phyloP scores from a whole-genome alignment of 371 early-diverging fungal species.

The Synchytrium microbalum region DNA sequence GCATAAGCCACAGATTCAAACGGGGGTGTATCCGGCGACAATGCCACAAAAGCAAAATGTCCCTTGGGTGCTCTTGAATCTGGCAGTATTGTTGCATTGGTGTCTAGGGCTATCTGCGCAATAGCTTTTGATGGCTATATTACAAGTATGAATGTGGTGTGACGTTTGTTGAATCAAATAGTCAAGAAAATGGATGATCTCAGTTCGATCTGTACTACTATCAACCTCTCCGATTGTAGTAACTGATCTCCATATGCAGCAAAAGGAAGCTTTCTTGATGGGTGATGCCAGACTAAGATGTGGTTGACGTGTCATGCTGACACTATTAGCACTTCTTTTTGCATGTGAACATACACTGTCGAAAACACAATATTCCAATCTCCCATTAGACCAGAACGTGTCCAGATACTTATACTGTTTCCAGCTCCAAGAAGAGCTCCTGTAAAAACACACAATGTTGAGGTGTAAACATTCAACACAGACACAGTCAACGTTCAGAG shows the following conservation, averaged over 20 bases:
- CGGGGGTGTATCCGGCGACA: not conserved
- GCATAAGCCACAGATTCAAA: constrained; percentile 20
- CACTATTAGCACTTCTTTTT: too few species aligned
- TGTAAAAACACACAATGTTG: not conserved
- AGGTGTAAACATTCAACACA: not conserved
- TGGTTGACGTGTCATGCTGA: too few species aligned
- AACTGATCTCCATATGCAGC: not conserved
- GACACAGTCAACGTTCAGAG: not conserved
- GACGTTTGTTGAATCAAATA: too few species aligned
- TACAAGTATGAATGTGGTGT: not conserved
- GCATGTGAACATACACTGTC: too few species aligned
- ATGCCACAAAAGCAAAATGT: constrained; percentile 11
- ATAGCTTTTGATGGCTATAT: not conserved
- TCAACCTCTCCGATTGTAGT: not conserved
- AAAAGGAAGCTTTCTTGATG: not conserved
- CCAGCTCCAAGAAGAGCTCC: not conserved
- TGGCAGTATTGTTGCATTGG: constrained; percentile 9
- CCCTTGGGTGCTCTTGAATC: constrained; percentile 1
- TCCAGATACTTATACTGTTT: not conserved
- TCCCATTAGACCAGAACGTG: not conserved
- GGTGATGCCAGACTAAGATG: not conserved
- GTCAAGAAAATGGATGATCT: too few species aligned
- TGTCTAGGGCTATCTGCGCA: constrained; percentile 2
- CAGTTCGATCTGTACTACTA: too few species aligned
- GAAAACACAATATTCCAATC: not conserved